These are phyloP conservation scores for Glarea lozoyensis DNA, from an alignment of 495 filamentous ascomycete species.

Conservation along the genomic window DNA sequence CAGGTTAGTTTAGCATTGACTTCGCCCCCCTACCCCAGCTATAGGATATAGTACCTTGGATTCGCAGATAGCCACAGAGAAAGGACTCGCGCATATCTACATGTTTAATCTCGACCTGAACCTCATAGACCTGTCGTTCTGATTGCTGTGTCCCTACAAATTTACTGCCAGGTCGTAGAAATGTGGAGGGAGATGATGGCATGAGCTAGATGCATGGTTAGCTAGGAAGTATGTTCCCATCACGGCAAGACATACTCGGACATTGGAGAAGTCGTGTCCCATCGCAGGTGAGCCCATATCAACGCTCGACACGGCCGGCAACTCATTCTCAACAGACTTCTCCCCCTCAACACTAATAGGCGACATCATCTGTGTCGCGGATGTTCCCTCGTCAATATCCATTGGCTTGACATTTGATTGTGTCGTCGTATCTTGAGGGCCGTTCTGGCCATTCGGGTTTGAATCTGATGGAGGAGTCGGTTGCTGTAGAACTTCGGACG, in stretches of 20 bases:
- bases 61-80: constrained; percentile 89
- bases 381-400: constrained; percentile 23
- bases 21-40: background rate
- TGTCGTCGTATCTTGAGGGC: constrained; percentile 13
- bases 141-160: constrained; percentile 90
- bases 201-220: constrained; percentile 35
- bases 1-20: constrained; percentile 4
- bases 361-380: constrained; percentile 19
- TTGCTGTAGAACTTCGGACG: constrained; percentile 18
- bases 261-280: constrained; percentile 58
- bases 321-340: constrained; percentile 18
- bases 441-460: constrained; percentile 11
- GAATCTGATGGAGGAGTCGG: constrained; percentile 20
- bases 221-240: background rate
- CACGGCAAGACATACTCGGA: constrained; percentile 41
- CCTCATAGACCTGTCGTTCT: constrained; percentile 82
- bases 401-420: constrained; percentile 18
- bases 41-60: constrained; percentile 62
- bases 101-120: constrained; percentile 94
- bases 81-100: constrained; percentile 94
- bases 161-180: constrained; percentile 76
- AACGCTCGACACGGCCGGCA: constrained; percentile 8
- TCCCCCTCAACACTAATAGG: constrained; percentile 20
- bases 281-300: constrained; percentile 25
- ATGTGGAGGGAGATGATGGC: constrained; percentile 64